These are phyloP conservation scores for Suillus brevipes DNA, from an alignment of 768 basidiomycete species.

Conservation along the genomic window DNA sequence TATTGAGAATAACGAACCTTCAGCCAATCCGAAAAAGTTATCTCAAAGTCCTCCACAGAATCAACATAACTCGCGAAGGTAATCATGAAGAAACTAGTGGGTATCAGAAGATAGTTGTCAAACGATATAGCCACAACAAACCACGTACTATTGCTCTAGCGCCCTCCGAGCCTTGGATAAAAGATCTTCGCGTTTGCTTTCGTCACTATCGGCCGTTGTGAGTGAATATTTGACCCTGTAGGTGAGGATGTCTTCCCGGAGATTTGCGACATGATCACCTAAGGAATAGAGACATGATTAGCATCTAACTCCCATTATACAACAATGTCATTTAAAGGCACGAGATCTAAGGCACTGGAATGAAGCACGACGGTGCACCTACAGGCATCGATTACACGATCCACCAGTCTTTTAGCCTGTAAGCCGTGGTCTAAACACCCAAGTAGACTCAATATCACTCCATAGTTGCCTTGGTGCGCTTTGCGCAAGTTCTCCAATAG, in stretches of 20 bases:
- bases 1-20: constrained; percentile 46
- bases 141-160: constrained; percentile 84
- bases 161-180: constrained; percentile 71
- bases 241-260: constrained; percentile 85
- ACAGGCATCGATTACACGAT: constrained; percentile 82
- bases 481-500: constrained; percentile 86
- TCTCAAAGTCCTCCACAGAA: constrained; percentile 58
- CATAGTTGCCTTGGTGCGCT: constrained; percentile 91
- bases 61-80: constrained; percentile 89
- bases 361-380: constrained; percentile 21
- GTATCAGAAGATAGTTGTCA: constrained; percentile 3
- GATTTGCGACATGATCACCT: constrained; percentile 91
- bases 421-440: constrained; percentile 90
- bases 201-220: constrained; percentile 68
- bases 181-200: constrained; percentile 48
- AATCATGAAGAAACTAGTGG: constrained; percentile 83
- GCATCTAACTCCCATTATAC: not conserved
- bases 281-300: constrained; percentile 15
- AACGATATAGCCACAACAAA: not conserved
- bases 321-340: not conserved
- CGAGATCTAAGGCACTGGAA: not conserved
- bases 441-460: constrained; percentile 85
- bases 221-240: constrained; percentile 86
- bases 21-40: constrained; percentile 86
- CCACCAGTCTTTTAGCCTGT: constrained; percentile 85